These are phyloP conservation scores for Elongisporangium prolatum DNA, from an alignment of 352 stramenopile genomes.

Conservation along the genomic window DNA sequence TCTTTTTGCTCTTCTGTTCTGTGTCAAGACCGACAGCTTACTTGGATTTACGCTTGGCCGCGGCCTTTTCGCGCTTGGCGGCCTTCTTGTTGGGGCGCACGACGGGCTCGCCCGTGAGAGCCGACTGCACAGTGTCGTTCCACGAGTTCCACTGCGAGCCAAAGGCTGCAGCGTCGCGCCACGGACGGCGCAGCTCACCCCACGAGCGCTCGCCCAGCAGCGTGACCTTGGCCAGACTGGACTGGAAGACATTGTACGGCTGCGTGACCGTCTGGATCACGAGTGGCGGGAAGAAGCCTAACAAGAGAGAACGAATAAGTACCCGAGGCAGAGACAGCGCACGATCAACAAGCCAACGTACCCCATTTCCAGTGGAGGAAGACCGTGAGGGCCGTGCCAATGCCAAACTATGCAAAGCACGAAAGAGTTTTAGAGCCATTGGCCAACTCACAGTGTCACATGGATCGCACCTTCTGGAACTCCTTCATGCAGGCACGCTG, in stretches of 20 bases:
- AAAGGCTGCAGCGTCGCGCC: constrained; percentile 59
- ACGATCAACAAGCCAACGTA: no score
- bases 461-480: constrained; percentile 51
- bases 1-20: neutral
- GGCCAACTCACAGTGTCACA: neutral
- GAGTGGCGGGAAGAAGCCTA: constrained; percentile 69
- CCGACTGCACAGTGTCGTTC: constrained; percentile 77
- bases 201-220: constrained; percentile 61
- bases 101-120: constrained; percentile 44
- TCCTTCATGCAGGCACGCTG: constrained; percentile 69
- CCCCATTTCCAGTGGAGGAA: constrained; percentile 76
- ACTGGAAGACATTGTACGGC: constrained; percentile 69
- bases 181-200: constrained; percentile 74
- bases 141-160: constrained; percentile 65
- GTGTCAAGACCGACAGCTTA: constrained; percentile 16
- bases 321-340: neutral
- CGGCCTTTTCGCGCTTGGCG: constrained; percentile 42
- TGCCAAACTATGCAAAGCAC: constrained; percentile 34
- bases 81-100: constrained; percentile 63
- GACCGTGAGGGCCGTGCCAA: constrained; percentile 58
- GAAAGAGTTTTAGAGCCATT: neutral
- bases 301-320: no score
- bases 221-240: constrained; percentile 59
- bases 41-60: constrained; percentile 63
- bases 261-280: constrained; percentile 79